Conservation (phyloP, 306 rosid genomes). For the Hylodesmum podocarpum region DNA sequence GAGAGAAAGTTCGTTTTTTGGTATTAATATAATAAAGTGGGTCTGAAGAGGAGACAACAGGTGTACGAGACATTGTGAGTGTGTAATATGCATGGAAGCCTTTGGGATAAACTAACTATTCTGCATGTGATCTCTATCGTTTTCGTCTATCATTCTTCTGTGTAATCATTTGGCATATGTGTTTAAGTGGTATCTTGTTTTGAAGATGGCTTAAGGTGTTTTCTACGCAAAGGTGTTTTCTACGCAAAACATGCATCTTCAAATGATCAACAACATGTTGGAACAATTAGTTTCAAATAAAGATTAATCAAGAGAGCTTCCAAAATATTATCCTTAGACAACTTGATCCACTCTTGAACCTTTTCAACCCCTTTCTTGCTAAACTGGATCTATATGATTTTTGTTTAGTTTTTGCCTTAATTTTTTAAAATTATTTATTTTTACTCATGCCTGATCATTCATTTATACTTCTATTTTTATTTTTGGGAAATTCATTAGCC, state of each 20-base stretch:
- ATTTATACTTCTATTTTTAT: not conserved
- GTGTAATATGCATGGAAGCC: conserved; percentile 28
- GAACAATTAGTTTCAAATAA: not conserved
- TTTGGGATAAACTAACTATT: not conserved
- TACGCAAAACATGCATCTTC: not conserved
- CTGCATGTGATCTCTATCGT: not conserved
- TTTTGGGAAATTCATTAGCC: not conserved
- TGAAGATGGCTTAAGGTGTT: not conserved
- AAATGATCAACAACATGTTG: not conserved
- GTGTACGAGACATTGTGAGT: conserved; percentile 3
- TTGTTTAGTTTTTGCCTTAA: not conserved
- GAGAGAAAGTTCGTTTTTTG: not conserved
- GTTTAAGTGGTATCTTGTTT: not conserved
- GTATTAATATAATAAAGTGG: not conserved
- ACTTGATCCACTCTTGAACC: not conserved
- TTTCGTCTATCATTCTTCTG: not conserved
- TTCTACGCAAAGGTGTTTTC: not conserved
- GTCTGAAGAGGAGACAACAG: not conserved
- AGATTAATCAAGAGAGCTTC: not conserved
- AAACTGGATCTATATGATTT: not conserved
- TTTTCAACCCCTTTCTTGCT: not conserved
- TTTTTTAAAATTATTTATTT: not conserved
- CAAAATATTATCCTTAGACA: not conserved
- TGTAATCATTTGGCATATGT: not conserved
- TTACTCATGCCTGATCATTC: not conserved